Base-by-base conservation (phyloP, 805 yeast genomes). In the Yamadazyma scolyti region DNA sequence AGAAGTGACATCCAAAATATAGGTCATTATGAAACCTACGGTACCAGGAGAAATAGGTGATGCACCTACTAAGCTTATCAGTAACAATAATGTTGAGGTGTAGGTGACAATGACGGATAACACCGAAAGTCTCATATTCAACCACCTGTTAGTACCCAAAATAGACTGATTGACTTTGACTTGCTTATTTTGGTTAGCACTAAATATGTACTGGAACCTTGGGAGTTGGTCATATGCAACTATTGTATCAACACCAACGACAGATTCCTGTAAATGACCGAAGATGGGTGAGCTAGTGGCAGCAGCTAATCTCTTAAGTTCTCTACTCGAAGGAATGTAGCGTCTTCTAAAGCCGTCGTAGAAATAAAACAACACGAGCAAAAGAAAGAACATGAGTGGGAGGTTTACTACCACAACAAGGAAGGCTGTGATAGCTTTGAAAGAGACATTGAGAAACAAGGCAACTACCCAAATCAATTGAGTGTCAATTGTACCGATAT, bases 121-220 rank as follows among this genome's bases (percentile, higher is more conserved):
- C 5, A 53, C 47, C 40, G 57, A 65, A 27, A 62, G 71, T 51
- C 99, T 75, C 8, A 87, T 95, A 7, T 97, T 96, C 39, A 93
- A 73, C 99, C 99, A 93, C 64, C 99, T 78, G 57, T 94, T 93
- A 9, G 96, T 89, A 54, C 85, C 82, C 35, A 88, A 78, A 8
- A 95, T 74, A 17, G 97, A 96, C 68, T 87, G 94, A 50, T 76
- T 87, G 0, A 97, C 97, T 47, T 83, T 73, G 82, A 90, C 77
- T 55, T 93, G 90, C 48, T 74, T 75, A 52, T 93, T 97, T 47
- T 89, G 73, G 52, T 84, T 75, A 23, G 73, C 62, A 49, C 76
- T 75, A 52, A 82, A 83, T 54, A 82, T 68, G 45, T 66, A 75
- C 25, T 60, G 62, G 51, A 84, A 84, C 54, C 93, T 68, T 1